phyloP scores from a whole-genome alignment of 495 filamentous ascomycete genomes.

The Talaromyces stipitatus region DNA sequence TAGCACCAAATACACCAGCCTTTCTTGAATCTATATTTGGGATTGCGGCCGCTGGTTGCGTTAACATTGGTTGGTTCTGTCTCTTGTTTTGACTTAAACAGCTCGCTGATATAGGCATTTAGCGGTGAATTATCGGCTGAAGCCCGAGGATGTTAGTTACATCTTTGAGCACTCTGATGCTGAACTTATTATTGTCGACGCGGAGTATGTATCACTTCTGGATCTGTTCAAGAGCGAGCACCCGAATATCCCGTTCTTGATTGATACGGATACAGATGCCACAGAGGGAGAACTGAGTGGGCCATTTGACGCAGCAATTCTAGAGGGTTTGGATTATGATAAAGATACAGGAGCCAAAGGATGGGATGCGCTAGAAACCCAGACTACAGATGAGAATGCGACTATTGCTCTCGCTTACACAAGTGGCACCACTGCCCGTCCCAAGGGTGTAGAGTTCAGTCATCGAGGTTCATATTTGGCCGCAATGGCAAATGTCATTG shows the following conservation, averaged over 20 bases:
- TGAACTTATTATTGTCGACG: conserved; percentile 82
- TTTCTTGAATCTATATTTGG: conserved; percentile 89
- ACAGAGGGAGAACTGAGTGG: conserved; percentile 66
- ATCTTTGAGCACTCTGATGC: conserved; percentile 82
- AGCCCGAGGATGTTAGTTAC: conserved; percentile 79
- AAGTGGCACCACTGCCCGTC: conserved; percentile 82
- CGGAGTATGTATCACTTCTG: conserved; percentile 66
- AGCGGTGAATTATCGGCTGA: conserved; percentile 86
- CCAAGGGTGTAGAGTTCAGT: conserved; percentile 92
- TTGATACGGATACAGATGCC: conserved; percentile 81
- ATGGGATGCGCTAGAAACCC: conserved; percentile 68
- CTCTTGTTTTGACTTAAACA: background rate
- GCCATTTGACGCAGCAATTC: conserved; percentile 75
- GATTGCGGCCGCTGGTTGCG: conserved; percentile 73
- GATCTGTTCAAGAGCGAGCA: conserved; percentile 51
- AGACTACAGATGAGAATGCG: conserved; percentile 66
- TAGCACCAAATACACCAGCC: conserved; percentile 87
- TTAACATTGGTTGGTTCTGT: conserved; percentile 55
- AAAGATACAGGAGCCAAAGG: conserved; percentile 50
- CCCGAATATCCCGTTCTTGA: conserved; percentile 57
- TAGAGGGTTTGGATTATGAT: conserved; percentile 73
- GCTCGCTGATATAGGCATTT: background rate
- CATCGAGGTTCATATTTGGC: conserved; percentile 84
- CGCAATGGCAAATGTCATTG: conserved; percentile 75
- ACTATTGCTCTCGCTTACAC: conserved; percentile 86